Conservation (phyloP, 352 stramenopile genomes). For the Globisporangium solare region DNA sequence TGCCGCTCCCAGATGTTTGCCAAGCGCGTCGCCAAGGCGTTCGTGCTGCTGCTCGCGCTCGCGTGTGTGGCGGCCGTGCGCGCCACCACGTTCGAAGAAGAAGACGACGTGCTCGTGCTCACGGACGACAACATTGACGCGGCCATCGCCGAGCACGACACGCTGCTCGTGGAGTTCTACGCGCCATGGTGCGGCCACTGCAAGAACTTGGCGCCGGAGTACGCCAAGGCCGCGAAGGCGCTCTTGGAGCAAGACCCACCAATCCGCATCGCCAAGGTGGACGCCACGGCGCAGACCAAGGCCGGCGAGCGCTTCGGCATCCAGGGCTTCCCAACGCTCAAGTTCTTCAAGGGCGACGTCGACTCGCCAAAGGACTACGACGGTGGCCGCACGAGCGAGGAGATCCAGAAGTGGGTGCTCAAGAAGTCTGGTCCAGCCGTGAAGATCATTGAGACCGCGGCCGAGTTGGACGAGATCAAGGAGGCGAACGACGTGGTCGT, state of each 20-base stretch:
- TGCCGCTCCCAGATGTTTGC: slow-evolving; percentile 38
- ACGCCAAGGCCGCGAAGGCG: slow-evolving; percentile 79
- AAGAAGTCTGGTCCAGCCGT: slow-evolving; percentile 91
- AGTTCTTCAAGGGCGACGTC: slow-evolving; percentile 89
- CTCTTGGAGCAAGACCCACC: slow-evolving; percentile 74
- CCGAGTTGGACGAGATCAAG: slow-evolving; percentile 75
- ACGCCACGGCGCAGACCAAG: slow-evolving; percentile 84
- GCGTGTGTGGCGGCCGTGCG: slow-evolving; percentile 28
- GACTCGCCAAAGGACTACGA: slow-evolving; percentile 86
- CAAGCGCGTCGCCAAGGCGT: slow-evolving; percentile 42
- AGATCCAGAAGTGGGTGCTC: slow-evolving; percentile 89
- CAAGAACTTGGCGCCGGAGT: slow-evolving; percentile 83
- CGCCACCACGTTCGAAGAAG: slow-evolving; percentile 68
- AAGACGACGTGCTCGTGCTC: slow-evolving; percentile 90
- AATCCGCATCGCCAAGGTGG: slow-evolving; percentile 84
- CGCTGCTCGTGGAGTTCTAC: slow-evolving; percentile 81
- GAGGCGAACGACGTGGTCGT: slow-evolving; percentile 84
- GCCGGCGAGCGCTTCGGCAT: slow-evolving; percentile 77
- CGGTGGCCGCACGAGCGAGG: slow-evolving; percentile 73
- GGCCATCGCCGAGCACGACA: slow-evolving; percentile 76
- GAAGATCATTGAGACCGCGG: slow-evolving; percentile 67
- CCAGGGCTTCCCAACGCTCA: slow-evolving; percentile 89
- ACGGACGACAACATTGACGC: slow-evolving; percentile 91
- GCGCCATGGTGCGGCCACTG: slow-evolving; percentile 78
- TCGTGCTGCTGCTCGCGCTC: slow-evolving; percentile 48